phyloP scores from a whole-genome alignment of 192 early-diverging fungal species.

The Gonapodya prolifera region DNA sequence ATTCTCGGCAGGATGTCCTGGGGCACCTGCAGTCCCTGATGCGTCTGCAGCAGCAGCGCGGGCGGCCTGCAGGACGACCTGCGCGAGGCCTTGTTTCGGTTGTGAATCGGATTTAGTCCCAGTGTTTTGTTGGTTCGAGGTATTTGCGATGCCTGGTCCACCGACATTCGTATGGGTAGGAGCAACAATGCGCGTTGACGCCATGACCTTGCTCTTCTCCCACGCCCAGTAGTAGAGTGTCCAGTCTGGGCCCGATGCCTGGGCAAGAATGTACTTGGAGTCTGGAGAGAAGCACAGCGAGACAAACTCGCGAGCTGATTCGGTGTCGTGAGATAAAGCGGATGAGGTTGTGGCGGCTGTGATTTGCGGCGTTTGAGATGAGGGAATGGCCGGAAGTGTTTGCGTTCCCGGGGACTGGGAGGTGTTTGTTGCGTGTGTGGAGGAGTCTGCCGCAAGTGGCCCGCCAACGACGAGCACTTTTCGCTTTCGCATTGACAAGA shows the following conservation, averaged over 20 bases:
- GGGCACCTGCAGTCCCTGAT: too few species aligned
- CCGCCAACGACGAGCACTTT: constrained; percentile 21
- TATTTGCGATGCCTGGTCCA: background rate
- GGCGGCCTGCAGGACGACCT: background rate
- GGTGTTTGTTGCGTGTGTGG: background rate
- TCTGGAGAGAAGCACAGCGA: constrained; percentile 42
- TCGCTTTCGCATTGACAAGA: constrained; percentile 33
- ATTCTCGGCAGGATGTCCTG: background rate
- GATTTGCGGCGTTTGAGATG: background rate
- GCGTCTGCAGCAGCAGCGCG: too few species aligned
- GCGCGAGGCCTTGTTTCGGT: background rate
- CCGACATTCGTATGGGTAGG: background rate
- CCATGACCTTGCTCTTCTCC: constrained; percentile 41
- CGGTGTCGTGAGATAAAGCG: background rate
- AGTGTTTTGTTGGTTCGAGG: background rate
- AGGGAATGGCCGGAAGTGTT: background rate
- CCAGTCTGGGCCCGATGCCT: constrained; percentile 42
- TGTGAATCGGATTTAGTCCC: background rate
- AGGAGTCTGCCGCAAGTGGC: background rate
- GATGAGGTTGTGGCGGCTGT: background rate
- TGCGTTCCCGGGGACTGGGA: background rate
- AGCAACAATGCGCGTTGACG: constrained; percentile 20
- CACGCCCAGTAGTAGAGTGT: constrained; percentile 44
- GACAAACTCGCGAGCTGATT: constrained; percentile 31
- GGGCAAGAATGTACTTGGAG: constrained; percentile 39